Base-by-base conservation (phyloP, 2,329 filamentous ascomycete species). In the Dactylellina cionopaga region DNA sequence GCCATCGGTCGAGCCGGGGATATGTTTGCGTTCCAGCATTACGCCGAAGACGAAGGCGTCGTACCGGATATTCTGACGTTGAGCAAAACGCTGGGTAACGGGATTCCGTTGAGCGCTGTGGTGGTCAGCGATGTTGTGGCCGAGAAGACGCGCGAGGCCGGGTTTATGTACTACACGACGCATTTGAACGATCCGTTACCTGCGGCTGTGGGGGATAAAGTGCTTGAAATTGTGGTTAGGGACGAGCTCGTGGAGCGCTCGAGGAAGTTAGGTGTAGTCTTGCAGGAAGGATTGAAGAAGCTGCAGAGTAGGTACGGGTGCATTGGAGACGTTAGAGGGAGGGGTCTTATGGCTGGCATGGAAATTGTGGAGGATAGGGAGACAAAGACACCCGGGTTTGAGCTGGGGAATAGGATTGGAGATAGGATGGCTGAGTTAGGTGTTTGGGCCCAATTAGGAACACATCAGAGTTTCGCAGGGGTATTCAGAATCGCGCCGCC, bases 151-250 rank as follows among this genome's bases (percentile, higher is more conserved):
- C 84, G 83, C 29, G 78, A 79, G 9, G 82, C 86, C 15, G 83
- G 82, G 25, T 89, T 83, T 75, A 80, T 85, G 15, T 88, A 85
- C 76, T 84, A 86, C 74, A 89, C 86, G 0, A 89, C 87, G 0
- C 87, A 89, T 74, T 79, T 88, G 51, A 88, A 89, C 74, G 87
- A 89, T 74, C 86, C 87, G 0, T 79, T 89, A 0, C 83, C 86
- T 0, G 85, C 85, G 0, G 85, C 86, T 0, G 85, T 89, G 0
- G 86, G 86, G 0, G 81, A 85, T 72, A 88, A 88, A 76, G 86
- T 88, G 1, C 81, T 89, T 0, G 86, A 89, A 68, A 86, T 88
- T 10, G 85, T 89, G 0, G 80, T 85, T 17, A 80, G 86, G 0
- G 86, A 89, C 71, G 79, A 82, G 17, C 79, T 89, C 7, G 83